These are phyloP conservation scores for Cylindrotheca fusiformis DNA, from an alignment of 108 stramenopile species.

Conservation along the genomic window DNA sequence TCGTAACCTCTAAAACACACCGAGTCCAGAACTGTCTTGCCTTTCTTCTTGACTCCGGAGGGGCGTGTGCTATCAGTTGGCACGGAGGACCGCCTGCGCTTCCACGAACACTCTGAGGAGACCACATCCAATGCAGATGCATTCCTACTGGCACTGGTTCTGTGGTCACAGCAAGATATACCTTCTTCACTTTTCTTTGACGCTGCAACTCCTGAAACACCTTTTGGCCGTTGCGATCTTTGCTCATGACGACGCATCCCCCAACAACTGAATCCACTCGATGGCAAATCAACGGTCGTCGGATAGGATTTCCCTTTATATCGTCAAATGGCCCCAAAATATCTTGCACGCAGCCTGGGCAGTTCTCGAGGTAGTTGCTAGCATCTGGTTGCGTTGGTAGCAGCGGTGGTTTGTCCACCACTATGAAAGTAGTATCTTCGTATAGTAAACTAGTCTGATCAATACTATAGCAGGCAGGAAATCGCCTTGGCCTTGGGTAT, in stretches of 20 bases:
- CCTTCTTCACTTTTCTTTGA: slow-evolving; percentile 79
- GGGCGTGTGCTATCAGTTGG: slow-evolving; percentile 69
- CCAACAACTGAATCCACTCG: slow-evolving; percentile 85
- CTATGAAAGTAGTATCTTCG: slow-evolving; percentile 86
- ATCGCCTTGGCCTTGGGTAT: slow-evolving; percentile 78
- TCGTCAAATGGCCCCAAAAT: slow-evolving; percentile 75
- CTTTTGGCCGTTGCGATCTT: slow-evolving; percentile 81
- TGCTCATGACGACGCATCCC: slow-evolving; percentile 86
- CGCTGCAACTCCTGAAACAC: slow-evolving; percentile 78
- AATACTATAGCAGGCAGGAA: slow-evolving; percentile 76
- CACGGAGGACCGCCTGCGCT: slow-evolving; percentile 78
- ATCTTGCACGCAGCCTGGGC: slow-evolving; percentile 77
- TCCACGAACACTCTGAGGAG: slow-evolving; percentile 56
- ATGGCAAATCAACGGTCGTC: slow-evolving; percentile 77
- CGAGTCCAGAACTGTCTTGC: slow-evolving; percentile 81
- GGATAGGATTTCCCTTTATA: slow-evolving; percentile 55
- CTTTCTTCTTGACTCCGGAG: slow-evolving; percentile 69
- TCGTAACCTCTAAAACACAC: slow-evolving; percentile 81
- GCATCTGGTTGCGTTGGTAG: slow-evolving; percentile 88
- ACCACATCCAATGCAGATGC: slow-evolving; percentile 93
- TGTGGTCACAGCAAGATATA: slow-evolving; percentile 79
- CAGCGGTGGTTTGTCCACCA: slow-evolving; percentile 91
- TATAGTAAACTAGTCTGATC: slow-evolving; percentile 48
- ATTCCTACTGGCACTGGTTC: slow-evolving; percentile 80
- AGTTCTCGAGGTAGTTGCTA: slow-evolving; percentile 82